Evolutionary conservation across 768 basidiomycete genomes (phyloP).

Genomic region (Tylopilus sp.): DNA sequence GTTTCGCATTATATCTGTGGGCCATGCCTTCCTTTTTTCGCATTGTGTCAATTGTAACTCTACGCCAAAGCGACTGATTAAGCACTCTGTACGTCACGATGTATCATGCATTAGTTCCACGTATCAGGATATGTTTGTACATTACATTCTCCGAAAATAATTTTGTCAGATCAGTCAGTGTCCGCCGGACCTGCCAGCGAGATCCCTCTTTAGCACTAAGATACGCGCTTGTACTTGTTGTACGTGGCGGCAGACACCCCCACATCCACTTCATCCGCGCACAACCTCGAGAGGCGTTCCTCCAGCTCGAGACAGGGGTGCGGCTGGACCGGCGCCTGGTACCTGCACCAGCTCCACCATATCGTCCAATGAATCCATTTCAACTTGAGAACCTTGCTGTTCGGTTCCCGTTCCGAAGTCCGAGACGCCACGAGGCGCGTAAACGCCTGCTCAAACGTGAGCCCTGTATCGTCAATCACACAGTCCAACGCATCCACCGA

Average conservation of each 20-base stretch:
- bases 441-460: constrained; percentile 29
- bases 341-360: constrained; percentile 29
- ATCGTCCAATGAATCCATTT: constrained; percentile 33
- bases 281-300: constrained; percentile 19
- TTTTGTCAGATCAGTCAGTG: background rate
- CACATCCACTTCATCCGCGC: constrained; percentile 26
- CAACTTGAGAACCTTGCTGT: constrained; percentile 25
- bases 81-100: constrained; percentile 7
- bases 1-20: constrained; percentile 6
- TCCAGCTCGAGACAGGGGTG: constrained; percentile 25
- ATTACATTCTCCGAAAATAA: background rate
- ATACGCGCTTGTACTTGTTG: constrained; percentile 33
- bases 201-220: constrained; percentile 1
- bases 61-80: background rate
- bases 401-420: constrained; percentile 20
- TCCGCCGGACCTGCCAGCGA: constrained; percentile 13
- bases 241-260: constrained; percentile 29
- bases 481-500: constrained; percentile 22
- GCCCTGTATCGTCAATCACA: constrained; percentile 20
- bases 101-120: constrained; percentile 18
- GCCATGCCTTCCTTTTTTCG: constrained; percentile 1
- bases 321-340: constrained; percentile 16
- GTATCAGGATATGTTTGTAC: constrained; percentile 17
- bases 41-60: background rate
- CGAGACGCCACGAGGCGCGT: constrained; percentile 22